Evolutionary conservation across 1,284 basidiomycete species (phyloP).

Genomic region (Sporisorium scitamineum): DNA sequence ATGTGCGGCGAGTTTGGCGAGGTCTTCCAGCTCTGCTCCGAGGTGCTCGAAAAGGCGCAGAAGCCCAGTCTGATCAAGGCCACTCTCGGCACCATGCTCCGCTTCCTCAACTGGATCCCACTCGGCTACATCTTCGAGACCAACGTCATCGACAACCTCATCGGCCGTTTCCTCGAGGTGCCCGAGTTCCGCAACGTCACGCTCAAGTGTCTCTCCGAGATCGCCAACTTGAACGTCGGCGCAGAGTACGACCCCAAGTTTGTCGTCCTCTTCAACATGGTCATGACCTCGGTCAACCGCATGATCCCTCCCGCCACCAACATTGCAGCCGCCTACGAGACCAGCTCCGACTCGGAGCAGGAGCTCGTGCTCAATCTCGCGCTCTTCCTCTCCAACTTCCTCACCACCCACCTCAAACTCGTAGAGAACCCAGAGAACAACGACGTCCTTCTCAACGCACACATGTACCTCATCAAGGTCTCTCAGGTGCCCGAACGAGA

Average conservation of each 20-base stretch:
- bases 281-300: conserved; percentile 68
- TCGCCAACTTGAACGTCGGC: conserved; percentile 85
- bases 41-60: conserved; percentile 97
- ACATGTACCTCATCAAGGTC: conserved; percentile 98
- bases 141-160: conserved; percentile 92
- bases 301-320: conserved; percentile 76
- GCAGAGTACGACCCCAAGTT: conserved; percentile 99
- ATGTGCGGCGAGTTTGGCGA: conserved; percentile 69
- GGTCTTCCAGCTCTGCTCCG: conserved; percentile 71
- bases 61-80: conserved; percentile 95
- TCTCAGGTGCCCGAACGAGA: conserved; percentile 98
- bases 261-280: conserved; percentile 89
- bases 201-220: conserved; percentile 97
- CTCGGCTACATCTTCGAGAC: conserved; percentile 99
- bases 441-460: conserved; percentile 83
- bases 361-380: conserved; percentile 97
- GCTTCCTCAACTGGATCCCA: conserved; percentile 99
- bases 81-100: conserved; percentile 92
- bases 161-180: conserved; percentile 92
- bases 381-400: conserved; percentile 96
- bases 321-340: conserved; percentile 90
- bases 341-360: conserved; percentile 91
- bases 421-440: conserved; percentile 92
- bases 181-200: conserved; percentile 98
- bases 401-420: conserved; percentile 83